Evolutionary conservation across 2,329 filamentous ascomycete species (phyloP).

Genomic region (Chaetomium sp.): DNA sequence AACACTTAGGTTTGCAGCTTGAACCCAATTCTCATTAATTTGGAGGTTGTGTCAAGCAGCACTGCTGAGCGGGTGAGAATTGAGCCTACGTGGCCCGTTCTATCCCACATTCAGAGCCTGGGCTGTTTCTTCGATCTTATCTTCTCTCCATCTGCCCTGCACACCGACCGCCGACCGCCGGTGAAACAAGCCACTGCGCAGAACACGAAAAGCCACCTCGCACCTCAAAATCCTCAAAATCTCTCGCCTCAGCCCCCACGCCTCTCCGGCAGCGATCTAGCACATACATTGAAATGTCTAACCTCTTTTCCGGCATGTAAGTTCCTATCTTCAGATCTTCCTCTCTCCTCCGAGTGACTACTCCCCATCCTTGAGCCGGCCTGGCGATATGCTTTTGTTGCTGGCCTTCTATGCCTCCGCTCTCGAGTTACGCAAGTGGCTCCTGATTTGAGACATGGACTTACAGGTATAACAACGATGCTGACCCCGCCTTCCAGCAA

Average conservation of each 20-base stretch:
- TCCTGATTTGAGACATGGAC: neutral
- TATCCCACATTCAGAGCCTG: neutral
- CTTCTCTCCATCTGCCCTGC: neutral
- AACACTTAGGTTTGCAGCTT: neutral
- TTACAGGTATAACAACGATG: neutral
- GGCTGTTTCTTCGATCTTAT: neutral
- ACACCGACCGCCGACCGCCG: neutral
- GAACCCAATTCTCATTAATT: neutral
- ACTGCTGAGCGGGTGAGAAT: neutral
- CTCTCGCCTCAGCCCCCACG: too few relatives aligned
- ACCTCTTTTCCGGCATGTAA: conserved; percentile 38
- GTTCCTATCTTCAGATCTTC: neutral
- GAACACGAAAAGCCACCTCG: neutral
- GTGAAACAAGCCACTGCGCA: neutral
- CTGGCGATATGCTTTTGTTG: neutral
- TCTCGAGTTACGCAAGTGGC: conserved; percentile 1
- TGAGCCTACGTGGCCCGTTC: neutral
- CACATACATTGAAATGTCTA: conserved; percentile 34
- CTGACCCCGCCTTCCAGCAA: conserved; percentile 33
- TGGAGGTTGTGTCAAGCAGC: neutral
- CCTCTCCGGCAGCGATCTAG: neutral
- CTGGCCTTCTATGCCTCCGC: neutral
- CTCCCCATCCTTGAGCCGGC: neutral
- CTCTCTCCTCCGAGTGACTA: neutral
- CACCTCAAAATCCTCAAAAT: too few relatives aligned